A percentile compares a stretch with the other conserved stretches of the same genome.
Conservation (phyloP, 139 green algal genomes). For the Chlamydomonas applanata region DNA sequence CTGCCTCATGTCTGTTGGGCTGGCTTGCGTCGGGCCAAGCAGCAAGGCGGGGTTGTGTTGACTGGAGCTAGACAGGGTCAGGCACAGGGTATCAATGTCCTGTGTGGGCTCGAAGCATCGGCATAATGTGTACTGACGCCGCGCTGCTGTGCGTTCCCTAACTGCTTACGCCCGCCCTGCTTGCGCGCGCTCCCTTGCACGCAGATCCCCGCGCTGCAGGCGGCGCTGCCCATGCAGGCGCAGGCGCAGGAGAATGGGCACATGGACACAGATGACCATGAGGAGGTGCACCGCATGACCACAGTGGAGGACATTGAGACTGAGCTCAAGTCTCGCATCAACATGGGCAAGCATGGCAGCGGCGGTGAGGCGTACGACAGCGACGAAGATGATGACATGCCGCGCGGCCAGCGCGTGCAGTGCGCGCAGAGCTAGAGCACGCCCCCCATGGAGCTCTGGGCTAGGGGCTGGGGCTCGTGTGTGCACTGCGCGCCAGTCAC, state of each 20-base stretch:
- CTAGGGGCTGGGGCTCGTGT: no score
- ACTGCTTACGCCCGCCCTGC: neutral
- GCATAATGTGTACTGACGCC: no score
- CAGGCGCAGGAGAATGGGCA: constrained; percentile 25
- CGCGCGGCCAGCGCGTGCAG: constrained; percentile 79
- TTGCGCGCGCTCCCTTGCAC: no score
- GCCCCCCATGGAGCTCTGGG: no score
- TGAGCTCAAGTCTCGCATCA: constrained; percentile 76
- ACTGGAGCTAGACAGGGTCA: no score
- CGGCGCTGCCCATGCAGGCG: constrained; percentile 13
- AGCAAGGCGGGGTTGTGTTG: no score
- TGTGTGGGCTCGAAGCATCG: no score
- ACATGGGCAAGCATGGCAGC: constrained; percentile 45
- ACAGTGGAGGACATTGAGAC: constrained; percentile 75
- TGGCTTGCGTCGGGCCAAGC: no score
- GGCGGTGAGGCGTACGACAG: constrained; percentile 59
- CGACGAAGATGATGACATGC: constrained; percentile 86
- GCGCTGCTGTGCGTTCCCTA: no score
- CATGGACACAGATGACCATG: constrained; percentile 78
- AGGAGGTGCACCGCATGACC: constrained; percentile 53
- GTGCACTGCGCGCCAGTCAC: no score
- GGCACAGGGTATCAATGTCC: no score
- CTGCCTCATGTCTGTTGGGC: no score
- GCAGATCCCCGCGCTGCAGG: constrained; percentile 23
- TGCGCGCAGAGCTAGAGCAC: constrained; percentile 91